phyloP scores from a whole-genome alignment of 495 filamentous ascomycete genomes.

The Xylaria acuta region DNA sequence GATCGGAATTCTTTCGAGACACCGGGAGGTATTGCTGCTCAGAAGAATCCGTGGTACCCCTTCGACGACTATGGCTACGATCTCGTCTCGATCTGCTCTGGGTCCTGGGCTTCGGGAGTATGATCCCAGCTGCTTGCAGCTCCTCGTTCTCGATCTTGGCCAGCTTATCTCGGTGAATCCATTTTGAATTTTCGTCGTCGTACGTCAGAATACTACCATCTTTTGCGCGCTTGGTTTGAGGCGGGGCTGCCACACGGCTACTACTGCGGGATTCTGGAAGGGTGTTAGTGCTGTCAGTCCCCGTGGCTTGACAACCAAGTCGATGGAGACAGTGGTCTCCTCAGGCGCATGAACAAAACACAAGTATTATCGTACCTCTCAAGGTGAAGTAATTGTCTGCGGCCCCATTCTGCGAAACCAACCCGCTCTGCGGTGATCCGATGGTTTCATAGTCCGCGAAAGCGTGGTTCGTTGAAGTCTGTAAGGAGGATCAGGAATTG shows the following conservation, averaged over 20 bases:
- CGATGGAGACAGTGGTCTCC: background rate
- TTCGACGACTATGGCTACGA: conserved; percentile 46
- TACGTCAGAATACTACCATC: conserved; percentile 21
- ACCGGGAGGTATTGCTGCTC: conserved; percentile 39
- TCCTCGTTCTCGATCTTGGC: conserved; percentile 93
- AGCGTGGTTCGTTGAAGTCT: conserved; percentile 34
- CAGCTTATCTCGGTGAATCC: conserved; percentile 97
- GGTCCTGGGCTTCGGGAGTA: conserved; percentile 67
- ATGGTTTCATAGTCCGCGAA: conserved; percentile 31
- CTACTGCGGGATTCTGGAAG: conserved; percentile 29
- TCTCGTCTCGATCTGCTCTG: conserved; percentile 62
- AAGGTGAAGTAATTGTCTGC: conserved; percentile 27
- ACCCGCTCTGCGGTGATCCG: conserved; percentile 24
- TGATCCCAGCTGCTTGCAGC: conserved; percentile 83
- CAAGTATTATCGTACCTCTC: conserved; percentile 32
- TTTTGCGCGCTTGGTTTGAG: conserved; percentile 16
- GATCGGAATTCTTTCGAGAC: conserved; percentile 57
- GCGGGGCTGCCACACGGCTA: conserved; percentile 40
- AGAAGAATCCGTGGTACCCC: conserved; percentile 51
- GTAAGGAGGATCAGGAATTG: background rate
- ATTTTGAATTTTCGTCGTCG: conserved; percentile 70
- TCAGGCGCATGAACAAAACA: background rate
- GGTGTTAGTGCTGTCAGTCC: conserved; percentile 2
- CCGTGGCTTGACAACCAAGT: background rate
- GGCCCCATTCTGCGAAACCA: conserved; percentile 45